These are phyloP conservation scores for Boletus edulis DNA, from an alignment of 768 basidiomycete genomes.

Conservation along the genomic window DNA sequence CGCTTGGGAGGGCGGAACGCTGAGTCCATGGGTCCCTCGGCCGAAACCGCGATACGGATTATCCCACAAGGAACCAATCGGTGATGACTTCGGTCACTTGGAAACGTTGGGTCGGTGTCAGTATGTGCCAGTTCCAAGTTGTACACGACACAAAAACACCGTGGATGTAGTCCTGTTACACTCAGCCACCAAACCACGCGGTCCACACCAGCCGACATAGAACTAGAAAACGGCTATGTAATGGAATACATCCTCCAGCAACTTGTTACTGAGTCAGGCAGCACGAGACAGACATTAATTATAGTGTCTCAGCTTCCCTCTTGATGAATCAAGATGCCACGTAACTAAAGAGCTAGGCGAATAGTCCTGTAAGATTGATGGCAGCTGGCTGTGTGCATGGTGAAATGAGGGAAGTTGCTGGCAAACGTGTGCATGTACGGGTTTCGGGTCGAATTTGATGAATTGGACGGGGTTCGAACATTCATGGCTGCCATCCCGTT, in stretches of 20 bases:
- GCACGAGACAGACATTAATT: not conserved
- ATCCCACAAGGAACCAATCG: not conserved
- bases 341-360: not conserved
- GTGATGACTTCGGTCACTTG: conserved; percentile 8
- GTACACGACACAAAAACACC: too few species aligned
- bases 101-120: conserved; percentile 1
- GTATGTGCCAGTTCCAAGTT: too few species aligned
- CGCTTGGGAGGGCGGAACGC: too few species aligned
- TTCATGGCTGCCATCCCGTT: not conserved
- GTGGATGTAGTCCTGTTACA: not conserved
- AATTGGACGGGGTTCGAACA: not conserved
- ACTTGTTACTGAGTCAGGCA: not conserved
- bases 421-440: not conserved
- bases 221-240: not conserved
- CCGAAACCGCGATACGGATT: conserved; percentile 4
- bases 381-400: not conserved
- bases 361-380: not conserved
- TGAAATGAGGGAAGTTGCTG: not conserved
- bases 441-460: not conserved
- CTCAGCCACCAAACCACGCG: not conserved
- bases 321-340: conserved; percentile 1
- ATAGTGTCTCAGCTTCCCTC: not conserved
- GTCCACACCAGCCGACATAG: not conserved
- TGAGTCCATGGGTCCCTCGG: not conserved
- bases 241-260: not conserved